Conservation (phyloP, 352 stramenopile species). For the Phytophthora kernoviae region DNA sequence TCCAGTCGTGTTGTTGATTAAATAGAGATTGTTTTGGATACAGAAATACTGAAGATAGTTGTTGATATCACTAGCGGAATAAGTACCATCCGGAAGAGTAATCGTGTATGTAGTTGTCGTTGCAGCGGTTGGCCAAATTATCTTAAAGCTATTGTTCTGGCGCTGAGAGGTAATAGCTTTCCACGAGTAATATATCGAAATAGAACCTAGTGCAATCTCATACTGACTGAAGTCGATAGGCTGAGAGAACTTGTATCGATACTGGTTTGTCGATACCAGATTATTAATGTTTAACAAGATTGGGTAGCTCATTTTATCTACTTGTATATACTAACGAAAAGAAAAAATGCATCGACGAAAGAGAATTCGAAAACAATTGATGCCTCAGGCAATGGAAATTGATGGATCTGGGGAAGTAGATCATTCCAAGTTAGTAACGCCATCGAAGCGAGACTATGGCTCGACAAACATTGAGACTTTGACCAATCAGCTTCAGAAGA, state of each 20-base stretch:
- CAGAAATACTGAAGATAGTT: too few species aligned
- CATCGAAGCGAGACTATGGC: slow-evolving; percentile 6
- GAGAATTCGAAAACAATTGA: slow-evolving; percentile 1
- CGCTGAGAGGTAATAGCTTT: slow-evolving; percentile 1
- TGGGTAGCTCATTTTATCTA: not conserved
- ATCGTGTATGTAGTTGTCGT: too few species aligned
- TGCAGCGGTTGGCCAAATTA: too few species aligned
- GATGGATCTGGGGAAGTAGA: slow-evolving; percentile 8
- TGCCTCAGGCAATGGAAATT: slow-evolving; percentile 14
- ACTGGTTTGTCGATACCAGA: not conserved
- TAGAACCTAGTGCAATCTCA: not conserved
- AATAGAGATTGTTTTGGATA: too few species aligned
- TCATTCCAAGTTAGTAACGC: not conserved
- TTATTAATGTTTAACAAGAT: not conserved
- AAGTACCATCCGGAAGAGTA: too few species aligned
- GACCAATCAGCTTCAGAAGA: slow-evolving; percentile 20
- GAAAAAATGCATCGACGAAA: too few species aligned
- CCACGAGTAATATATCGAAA: slow-evolving; percentile 5
- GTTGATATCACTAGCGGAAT: too few species aligned
- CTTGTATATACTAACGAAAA: not conserved
- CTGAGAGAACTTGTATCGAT: not conserved
- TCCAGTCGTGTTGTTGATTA: too few species aligned
- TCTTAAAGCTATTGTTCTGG: slow-evolving; percentile 13
- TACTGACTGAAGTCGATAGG: slow-evolving; percentile 1
- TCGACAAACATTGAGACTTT: slow-evolving; percentile 17